Percentiles rank a stretch among this genome's conserved stretches.
phyloP scores from a whole-genome alignment of 192 early-diverging fungal species.

The Backusella psychrophila region DNA sequence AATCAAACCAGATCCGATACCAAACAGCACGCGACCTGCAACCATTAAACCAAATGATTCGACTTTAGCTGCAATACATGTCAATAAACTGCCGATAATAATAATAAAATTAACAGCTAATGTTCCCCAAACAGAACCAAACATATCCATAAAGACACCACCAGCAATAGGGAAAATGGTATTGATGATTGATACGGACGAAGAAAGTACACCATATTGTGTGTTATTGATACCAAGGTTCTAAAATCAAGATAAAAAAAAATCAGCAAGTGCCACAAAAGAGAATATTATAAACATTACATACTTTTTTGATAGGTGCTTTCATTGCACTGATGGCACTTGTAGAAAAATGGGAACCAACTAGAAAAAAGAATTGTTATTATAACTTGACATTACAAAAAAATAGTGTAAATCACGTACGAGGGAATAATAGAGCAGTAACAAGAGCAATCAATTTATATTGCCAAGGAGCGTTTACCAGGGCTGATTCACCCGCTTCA shows the following conservation, averaged over 20 bases:
- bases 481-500: conserved; percentile 8
- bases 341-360: conserved; percentile 69
- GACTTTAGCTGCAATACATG: conserved; percentile 45
- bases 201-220: conserved; percentile 62
- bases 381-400: neutral
- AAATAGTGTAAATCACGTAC: conserved; percentile 33
- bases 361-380: conserved; percentile 28
- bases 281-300: neutral
- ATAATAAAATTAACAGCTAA: conserved; percentile 54
- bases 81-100: conserved; percentile 53
- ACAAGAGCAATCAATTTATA: conserved; percentile 56
- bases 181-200: conserved; percentile 59
- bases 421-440: conserved; percentile 58
- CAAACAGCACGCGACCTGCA: conserved; percentile 51
- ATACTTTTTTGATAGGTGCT: conserved; percentile 67
- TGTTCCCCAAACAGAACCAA: conserved; percentile 58
- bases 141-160: conserved; percentile 60
- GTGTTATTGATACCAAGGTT: conserved; percentile 56
- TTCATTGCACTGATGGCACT: conserved; percentile 72
- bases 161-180: conserved; percentile 55
- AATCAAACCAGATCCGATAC: conserved; percentile 70
- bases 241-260: conserved; percentile 15
- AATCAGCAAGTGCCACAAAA: neutral
- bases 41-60: conserved; percentile 54
- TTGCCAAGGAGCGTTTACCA: conserved; percentile 42